phyloP scores from a whole-genome alignment of 2,329 filamentous ascomycete genomes.

The Neocucurbitaria cava region DNA sequence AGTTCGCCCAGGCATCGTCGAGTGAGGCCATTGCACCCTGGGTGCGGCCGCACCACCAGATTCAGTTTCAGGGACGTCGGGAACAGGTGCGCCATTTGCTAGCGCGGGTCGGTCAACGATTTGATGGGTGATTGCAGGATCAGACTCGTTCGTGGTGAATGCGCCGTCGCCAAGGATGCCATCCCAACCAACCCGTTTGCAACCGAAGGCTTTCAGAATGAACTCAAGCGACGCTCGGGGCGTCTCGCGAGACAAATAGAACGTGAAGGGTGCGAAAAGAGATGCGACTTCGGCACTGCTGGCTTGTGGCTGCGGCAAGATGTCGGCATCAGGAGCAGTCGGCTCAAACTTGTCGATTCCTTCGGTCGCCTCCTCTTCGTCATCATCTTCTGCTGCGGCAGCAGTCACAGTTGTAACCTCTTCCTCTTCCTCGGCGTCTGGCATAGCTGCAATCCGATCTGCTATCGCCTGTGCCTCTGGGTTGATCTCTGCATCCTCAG shows the following conservation, averaged over 20 bases:
- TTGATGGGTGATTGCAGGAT: constrained; percentile 92
- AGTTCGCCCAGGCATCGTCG: constrained; percentile 84
- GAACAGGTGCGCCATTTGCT: constrained; percentile 50
- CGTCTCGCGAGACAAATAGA: constrained; percentile 93
- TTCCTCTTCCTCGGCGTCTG: constrained; percentile 47
- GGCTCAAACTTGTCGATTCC: constrained; percentile 91
- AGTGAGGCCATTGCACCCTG: constrained; percentile 62
- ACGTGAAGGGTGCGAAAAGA: constrained; percentile 87
- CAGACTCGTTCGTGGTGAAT: constrained; percentile 87
- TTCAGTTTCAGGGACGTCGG: constrained; percentile 57
- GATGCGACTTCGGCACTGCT: constrained; percentile 71
- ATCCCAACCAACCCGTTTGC: constrained; percentile 96
- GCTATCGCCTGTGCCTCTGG: constrained; percentile 58
- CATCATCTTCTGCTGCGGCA: constrained; percentile 25
- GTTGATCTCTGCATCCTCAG: constrained; percentile 36
- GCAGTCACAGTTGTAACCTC: constrained; percentile 36
- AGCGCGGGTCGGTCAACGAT: constrained; percentile 89
- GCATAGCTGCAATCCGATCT: constrained; percentile 51
- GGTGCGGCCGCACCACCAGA: constrained; percentile 58
- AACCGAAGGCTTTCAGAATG: constrained; percentile 90
- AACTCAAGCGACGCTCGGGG: constrained; percentile 91
- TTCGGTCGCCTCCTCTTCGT: constrained; percentile 46
- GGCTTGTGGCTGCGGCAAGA: constrained; percentile 78
- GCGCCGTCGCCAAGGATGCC: constrained; percentile 87
- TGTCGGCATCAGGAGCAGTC: constrained; percentile 81